Conservation (phyloP, 2,329 filamentous ascomycete species). For the Epichloe amarillans region DNA sequence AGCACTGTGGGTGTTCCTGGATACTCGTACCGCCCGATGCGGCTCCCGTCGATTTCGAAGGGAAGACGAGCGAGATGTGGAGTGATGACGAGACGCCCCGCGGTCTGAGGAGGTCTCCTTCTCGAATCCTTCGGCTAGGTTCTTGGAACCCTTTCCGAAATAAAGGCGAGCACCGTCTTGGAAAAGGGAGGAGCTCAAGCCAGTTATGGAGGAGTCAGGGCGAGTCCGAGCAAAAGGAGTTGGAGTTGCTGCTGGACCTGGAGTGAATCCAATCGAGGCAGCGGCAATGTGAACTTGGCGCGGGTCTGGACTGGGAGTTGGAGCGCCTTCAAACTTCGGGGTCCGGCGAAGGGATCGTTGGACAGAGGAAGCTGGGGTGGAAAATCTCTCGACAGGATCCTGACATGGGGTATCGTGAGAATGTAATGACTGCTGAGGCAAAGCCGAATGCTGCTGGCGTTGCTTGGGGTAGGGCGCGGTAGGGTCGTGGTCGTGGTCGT, state of each 20-base stretch:
- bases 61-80: slow-evolving; percentile 17
- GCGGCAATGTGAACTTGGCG: slow-evolving; percentile 32
- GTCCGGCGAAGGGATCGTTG: slow-evolving; percentile 36
- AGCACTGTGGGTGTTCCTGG: slow-evolving; percentile 72
- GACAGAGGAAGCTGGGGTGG: slow-evolving; percentile 31
- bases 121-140: slow-evolving; percentile 32
- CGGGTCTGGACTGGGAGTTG: slow-evolving; percentile 30
- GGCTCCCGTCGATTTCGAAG: slow-evolving; percentile 23
- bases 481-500: slow-evolving; percentile 38
- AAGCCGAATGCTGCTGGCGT: slow-evolving; percentile 23
- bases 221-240: slow-evolving; percentile 10
- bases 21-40: slow-evolving; percentile 50
- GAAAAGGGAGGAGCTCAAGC: slow-evolving; percentile 25
- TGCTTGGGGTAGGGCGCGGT: slow-evolving; percentile 26
- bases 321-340: slow-evolving; percentile 33
- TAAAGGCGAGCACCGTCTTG: slow-evolving; percentile 14
- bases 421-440: slow-evolving; percentile 5
- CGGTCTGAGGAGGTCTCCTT: slow-evolving; percentile 22
- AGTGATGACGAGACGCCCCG: slow-evolving; percentile 13
- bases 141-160: slow-evolving; percentile 30
- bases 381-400: slow-evolving; percentile 22
- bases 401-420: not conserved
- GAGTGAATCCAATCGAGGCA: slow-evolving; percentile 34
- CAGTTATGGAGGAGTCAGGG: slow-evolving; percentile 18
- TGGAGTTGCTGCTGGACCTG: slow-evolving; percentile 15